A percentile compares a stretch with the other conserved stretches of the same genome.
phyloP scores from a whole-genome alignment of 257 asterid species.

The Apocynum venetum region DNA sequence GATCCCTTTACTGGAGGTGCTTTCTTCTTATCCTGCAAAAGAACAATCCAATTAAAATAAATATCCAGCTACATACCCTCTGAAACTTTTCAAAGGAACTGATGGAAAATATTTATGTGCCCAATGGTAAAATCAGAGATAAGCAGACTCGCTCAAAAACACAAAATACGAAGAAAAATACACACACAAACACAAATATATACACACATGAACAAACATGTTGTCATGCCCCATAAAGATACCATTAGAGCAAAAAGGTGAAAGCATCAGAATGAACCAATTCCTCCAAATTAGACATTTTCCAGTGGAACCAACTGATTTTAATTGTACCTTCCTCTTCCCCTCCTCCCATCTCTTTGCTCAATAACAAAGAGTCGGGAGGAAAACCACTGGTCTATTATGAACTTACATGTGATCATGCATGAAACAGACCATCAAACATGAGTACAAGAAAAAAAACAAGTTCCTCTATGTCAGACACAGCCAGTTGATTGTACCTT shows the following conservation, averaged over 20 bases:
- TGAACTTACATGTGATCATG: background rate
- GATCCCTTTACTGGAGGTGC: constrained; percentile 68
- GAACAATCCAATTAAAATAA: background rate
- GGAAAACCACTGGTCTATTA: background rate
- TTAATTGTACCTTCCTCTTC: background rate
- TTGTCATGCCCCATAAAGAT: background rate
- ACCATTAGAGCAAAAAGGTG: background rate
- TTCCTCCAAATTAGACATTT: background rate
- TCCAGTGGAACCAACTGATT: background rate
- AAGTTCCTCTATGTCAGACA: background rate
- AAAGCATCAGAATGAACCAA: background rate
- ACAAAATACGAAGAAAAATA: background rate
- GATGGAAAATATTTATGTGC: background rate
- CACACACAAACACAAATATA: background rate
- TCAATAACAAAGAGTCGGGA: background rate
- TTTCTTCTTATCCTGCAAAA: constrained; percentile 77
- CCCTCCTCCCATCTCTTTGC: background rate
- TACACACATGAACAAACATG: background rate
- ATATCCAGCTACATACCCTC: background rate
- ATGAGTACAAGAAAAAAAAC: background rate
- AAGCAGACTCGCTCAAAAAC: background rate
- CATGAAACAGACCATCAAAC: background rate
- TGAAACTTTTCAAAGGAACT: background rate
- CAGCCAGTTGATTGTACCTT: background rate
- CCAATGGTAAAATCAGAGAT: background rate